Evolutionary conservation across 805 yeast genomes (phyloP).

Genomic region (Lachancea thermotolerans): DNA sequence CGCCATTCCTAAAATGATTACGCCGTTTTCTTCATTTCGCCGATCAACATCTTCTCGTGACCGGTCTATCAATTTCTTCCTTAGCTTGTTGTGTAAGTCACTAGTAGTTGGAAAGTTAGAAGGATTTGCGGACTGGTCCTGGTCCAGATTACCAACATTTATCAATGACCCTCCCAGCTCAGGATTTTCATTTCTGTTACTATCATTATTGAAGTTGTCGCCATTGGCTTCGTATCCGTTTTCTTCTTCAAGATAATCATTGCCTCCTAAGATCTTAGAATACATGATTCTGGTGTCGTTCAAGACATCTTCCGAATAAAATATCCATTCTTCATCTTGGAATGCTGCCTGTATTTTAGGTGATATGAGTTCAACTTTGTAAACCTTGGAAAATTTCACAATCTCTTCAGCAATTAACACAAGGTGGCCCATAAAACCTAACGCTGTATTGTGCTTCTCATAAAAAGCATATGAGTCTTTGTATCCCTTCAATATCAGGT

Average conservation of each 20-base stretch:
- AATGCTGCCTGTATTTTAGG: slow-evolving; percentile 24
- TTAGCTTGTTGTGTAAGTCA: slow-evolving; percentile 26
- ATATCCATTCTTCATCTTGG: slow-evolving; percentile 23
- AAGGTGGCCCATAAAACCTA: slow-evolving; percentile 97
- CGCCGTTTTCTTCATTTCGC: slow-evolving; percentile 28
- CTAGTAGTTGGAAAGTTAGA: slow-evolving; percentile 21
- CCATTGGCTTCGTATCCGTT: slow-evolving; percentile 1
- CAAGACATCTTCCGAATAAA: slow-evolving; percentile 25
- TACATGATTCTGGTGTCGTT: slow-evolving; percentile 32
- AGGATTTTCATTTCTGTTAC: background rate
- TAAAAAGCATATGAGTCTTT: slow-evolving; percentile 53
- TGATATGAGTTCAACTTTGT: slow-evolving; percentile 30
- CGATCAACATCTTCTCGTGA: slow-evolving; percentile 24
- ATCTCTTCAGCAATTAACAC: slow-evolving; percentile 93
- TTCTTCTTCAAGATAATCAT: slow-evolving; percentile 25
- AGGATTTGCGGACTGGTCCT: slow-evolving; percentile 8
- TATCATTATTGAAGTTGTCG: background rate
- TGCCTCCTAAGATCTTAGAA: slow-evolving; percentile 33
- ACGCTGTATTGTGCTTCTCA: slow-evolving; percentile 51
- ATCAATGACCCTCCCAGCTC: slow-evolving; percentile 13
- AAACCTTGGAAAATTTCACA: slow-evolving; percentile 63
- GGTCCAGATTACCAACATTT: slow-evolving; percentile 18
- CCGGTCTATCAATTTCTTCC: slow-evolving; percentile 22
- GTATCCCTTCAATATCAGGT: slow-evolving; percentile 57
- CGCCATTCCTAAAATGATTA: slow-evolving; percentile 29